phyloP scores from a whole-genome alignment of 164 flowering plant genomes.

The Magnolia changhungtana region DNA sequence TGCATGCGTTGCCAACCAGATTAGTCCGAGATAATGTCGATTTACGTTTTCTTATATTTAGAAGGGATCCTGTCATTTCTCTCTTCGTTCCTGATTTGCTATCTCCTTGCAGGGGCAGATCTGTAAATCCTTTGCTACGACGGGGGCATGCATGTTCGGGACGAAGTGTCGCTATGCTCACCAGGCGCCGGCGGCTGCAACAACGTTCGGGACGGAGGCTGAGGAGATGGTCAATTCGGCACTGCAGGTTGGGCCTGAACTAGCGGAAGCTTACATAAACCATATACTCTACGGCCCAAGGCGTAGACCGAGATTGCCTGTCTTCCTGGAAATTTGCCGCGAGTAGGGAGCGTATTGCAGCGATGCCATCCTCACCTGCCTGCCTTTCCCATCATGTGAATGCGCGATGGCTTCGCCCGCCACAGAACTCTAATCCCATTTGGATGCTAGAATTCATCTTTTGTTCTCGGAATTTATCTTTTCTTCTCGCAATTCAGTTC shows the following conservation, averaged over 20 bases:
- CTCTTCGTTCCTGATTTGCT: neutral
- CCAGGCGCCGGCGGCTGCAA: neutral
- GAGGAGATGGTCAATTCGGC: conserved; percentile 1
- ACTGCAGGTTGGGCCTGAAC: neutral
- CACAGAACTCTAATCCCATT: too few species aligned
- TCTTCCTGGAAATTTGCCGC: conserved; percentile 2
- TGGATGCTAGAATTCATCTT: too few species aligned
- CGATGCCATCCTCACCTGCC: neutral
- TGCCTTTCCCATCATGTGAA: neutral
- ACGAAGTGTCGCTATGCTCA: neutral
- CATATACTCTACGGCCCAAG: neutral
- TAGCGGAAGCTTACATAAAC: neutral
- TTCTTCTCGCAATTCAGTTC: too few species aligned
- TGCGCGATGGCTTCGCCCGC: too few species aligned
- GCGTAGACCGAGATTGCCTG: conserved; percentile 1
- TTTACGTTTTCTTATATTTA: neutral
- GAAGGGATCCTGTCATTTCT: neutral
- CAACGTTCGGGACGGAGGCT: neutral
- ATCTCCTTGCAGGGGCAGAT: neutral
- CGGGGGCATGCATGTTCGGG: conserved; percentile 1
- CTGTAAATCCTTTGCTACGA: neutral
- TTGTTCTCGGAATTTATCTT: too few species aligned
- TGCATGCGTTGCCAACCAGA: too few species aligned
- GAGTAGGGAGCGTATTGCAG: neutral
- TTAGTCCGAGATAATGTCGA: neutral